A percentile compares a stretch with the other conserved stretches of the same genome.
Evolutionary conservation across 495 filamentous ascomycete genomes (phyloP).

Genomic region (Aspergillus haitiensis): DNA sequence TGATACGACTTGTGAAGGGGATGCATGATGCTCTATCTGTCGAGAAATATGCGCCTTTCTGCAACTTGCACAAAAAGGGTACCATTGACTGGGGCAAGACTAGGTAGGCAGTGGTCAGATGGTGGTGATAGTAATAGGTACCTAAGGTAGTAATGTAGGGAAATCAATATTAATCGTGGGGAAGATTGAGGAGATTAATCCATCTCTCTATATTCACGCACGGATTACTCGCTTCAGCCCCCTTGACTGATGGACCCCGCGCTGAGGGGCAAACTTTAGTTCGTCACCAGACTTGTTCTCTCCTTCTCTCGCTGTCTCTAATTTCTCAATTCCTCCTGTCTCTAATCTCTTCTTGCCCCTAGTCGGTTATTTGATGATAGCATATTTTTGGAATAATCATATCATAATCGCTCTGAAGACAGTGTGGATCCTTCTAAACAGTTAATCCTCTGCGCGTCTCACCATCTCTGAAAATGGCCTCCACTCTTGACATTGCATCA

Average conservation of each 20-base stretch:
- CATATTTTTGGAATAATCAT: background rate
- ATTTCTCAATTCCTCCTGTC: background rate
- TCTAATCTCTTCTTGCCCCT: background rate
- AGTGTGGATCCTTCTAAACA: background rate
- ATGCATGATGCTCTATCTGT: slow-evolving; percentile 10
- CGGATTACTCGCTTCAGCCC: background rate
- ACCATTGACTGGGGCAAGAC: background rate
- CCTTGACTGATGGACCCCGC: background rate
- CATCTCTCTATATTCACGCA: slow-evolving; percentile 2
- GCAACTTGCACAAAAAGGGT: background rate
- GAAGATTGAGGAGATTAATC: background rate
- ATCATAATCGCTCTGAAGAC: background rate
- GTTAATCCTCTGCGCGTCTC: slow-evolving; percentile 1
- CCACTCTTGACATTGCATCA: slow-evolving; percentile 23
- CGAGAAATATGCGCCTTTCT: slow-evolving; percentile 6
- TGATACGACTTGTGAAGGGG: background rate
- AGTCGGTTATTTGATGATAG: background rate
- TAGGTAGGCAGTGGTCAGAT: background rate
- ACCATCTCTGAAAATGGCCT: slow-evolving; percentile 18
- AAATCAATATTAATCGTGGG: slow-evolving; percentile 1
- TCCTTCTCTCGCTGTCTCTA: background rate
- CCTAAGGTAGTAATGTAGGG: background rate
- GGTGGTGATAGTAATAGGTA: background rate
- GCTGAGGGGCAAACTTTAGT: background rate
- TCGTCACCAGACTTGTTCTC: slow-evolving; percentile 1